Percentiles rank a stretch among this genome's conserved stretches.
Evolutionary conservation across 1,139 yeast genomes (phyloP).

Genomic region (Hemisphaericaspora lyxosophila): DNA sequence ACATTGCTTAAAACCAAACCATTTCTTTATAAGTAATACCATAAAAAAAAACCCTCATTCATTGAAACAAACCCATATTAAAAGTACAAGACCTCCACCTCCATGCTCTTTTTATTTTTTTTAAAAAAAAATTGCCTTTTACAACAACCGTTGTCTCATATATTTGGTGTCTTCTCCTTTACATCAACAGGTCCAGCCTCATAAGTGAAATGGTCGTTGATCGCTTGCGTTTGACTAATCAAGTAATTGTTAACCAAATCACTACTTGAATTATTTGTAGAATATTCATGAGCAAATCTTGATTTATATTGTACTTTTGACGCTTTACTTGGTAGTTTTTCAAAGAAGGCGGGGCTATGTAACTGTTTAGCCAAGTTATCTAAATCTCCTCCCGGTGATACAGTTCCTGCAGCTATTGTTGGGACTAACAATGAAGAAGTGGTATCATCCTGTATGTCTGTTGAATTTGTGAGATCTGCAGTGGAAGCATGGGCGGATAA

Average conservation of each 20-base stretch:
- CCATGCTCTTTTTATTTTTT: too few relatives aligned
- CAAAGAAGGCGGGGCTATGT: constrained; percentile 36
- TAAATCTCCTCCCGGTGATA: constrained; percentile 13
- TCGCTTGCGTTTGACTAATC: constrained; percentile 24
- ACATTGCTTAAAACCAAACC: too few relatives aligned
- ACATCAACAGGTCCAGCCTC: constrained; percentile 19
- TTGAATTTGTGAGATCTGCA: constrained; percentile 4
- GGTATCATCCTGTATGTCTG: constrained; percentile 5
- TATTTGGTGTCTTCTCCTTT: neutral
- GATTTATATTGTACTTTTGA: constrained; percentile 22
- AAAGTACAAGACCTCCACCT: too few relatives aligned
- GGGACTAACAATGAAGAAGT: constrained; percentile 1
- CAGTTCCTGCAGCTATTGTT: neutral
- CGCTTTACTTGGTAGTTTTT: constrained; percentile 39
- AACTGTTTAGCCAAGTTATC: constrained; percentile 46
- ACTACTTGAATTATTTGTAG: constrained; percentile 23
- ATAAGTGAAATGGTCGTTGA: constrained; percentile 37
- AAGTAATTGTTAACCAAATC: constrained; percentile 22
- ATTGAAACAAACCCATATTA: too few relatives aligned
- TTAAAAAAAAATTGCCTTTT: too few relatives aligned
- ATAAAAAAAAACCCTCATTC: too few relatives aligned
- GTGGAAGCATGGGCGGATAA: constrained; percentile 7
- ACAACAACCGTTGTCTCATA: too few relatives aligned
- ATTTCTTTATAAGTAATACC: too few relatives aligned
- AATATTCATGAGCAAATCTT: constrained; percentile 7